phyloP scores from a whole-genome alignment of 768 basidiomycete species.

The Mycena rosella region DNA sequence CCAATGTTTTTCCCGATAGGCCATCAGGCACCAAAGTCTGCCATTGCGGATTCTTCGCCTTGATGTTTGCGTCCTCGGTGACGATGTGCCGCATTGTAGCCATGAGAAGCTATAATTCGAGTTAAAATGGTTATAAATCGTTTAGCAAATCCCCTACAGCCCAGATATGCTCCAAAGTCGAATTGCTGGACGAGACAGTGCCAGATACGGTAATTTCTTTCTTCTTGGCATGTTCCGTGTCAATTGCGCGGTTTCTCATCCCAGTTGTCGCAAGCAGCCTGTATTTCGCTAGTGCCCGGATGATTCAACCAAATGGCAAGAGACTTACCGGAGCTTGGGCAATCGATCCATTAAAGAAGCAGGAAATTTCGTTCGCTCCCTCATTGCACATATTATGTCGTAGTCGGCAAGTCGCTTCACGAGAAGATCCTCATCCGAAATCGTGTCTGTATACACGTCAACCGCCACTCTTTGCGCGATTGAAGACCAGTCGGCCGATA shows the following conservation, averaged over 20 bases:
- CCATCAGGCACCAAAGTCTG: constrained; percentile 65
- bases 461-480: constrained; percentile 51
- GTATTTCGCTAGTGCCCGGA: background rate
- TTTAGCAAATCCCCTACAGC: constrained; percentile 51
- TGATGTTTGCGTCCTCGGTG: constrained; percentile 63
- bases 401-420: constrained; percentile 63
- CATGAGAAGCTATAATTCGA: constrained; percentile 50
- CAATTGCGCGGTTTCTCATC: constrained; percentile 61
- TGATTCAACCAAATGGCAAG: background rate
- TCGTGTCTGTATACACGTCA: constrained; percentile 65
- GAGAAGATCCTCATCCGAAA: constrained; percentile 64
- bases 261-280: constrained; percentile 73
- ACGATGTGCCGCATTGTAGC: constrained; percentile 63
- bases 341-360: constrained; percentile 63
- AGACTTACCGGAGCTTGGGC: constrained; percentile 63
- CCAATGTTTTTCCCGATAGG: constrained; percentile 67
- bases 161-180: constrained; percentile 77
- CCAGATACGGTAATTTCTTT: constrained; percentile 68
- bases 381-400: constrained; percentile 73
- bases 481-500: constrained; percentile 65
- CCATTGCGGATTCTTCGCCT: constrained; percentile 63
- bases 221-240: constrained; percentile 57
- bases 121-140: background rate
- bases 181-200: constrained; percentile 56
- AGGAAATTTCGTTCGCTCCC: constrained; percentile 73